These are phyloP conservation scores for Fraxinus baroniana DNA, from an alignment of 305 asterid genomes.

Conservation along the genomic window DNA sequence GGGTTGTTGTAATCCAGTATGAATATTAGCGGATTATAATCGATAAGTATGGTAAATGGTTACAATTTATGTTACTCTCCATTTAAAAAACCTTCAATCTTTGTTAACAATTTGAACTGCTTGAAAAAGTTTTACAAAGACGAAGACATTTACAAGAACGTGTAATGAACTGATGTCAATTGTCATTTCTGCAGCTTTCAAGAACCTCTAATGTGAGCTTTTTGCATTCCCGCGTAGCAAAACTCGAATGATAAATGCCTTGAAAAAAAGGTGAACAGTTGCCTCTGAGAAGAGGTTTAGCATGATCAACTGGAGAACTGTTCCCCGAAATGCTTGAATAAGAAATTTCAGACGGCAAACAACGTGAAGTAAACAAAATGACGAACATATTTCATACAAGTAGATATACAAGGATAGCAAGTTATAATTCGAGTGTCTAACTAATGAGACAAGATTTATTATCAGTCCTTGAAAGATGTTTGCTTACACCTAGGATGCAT, in stretches of 20 bases:
- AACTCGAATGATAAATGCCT: neutral
- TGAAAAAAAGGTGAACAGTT: neutral
- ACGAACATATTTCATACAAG: neutral
- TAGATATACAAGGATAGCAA: neutral
- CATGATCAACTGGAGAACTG: neutral
- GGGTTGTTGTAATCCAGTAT: neutral
- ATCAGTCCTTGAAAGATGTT: neutral
- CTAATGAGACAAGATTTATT: neutral
- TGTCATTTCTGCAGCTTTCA: neutral
- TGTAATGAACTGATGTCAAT: neutral
- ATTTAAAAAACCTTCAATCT: neutral
- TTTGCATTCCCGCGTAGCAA: neutral
- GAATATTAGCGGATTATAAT: neutral
- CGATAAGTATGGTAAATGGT: neutral
- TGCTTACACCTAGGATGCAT: constrained; percentile 41
- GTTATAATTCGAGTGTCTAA: neutral
- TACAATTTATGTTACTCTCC: neutral
- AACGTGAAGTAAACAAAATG: neutral
- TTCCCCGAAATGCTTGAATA: neutral
- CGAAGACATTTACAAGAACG: neutral
- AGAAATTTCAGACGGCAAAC: neutral
- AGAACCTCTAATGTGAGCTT: neutral
- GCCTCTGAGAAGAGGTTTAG: neutral
- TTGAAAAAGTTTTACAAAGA: neutral
- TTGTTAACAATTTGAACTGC: neutral